These are phyloP conservation scores for Ligustrum vulgare DNA, from an alignment of 257 asterid genomes.

Conservation along the genomic window DNA sequence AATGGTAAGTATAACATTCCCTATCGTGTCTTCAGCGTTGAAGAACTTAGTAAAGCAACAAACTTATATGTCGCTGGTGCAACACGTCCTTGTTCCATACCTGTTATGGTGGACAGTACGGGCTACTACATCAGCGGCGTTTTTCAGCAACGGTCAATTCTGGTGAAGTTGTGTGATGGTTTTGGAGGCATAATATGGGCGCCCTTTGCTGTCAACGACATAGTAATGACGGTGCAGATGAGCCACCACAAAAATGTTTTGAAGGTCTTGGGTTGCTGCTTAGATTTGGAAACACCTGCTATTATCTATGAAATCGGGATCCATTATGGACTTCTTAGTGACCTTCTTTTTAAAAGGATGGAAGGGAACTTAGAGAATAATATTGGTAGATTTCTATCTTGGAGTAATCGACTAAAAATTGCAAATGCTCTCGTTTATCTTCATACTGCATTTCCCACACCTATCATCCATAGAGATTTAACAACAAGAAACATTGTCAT, in stretches of 20 bases:
- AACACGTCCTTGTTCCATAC: too few relatives aligned
- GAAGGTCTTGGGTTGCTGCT: slow-evolving; percentile 23
- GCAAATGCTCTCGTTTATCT: slow-evolving; percentile 23
- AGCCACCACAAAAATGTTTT: slow-evolving; percentile 20
- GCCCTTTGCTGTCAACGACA: too few relatives aligned
- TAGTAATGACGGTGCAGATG: neutral
- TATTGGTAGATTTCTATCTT: neutral
- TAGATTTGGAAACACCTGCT: slow-evolving; percentile 18
- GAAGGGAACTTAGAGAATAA: neutral
- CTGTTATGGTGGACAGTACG: too few relatives aligned
- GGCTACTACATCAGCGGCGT: too few relatives aligned
- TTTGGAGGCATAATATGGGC: too few relatives aligned
- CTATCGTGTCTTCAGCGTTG: too few relatives aligned
- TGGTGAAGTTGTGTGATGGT: too few relatives aligned
- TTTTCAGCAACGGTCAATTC: too few relatives aligned
- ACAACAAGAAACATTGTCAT: neutral
- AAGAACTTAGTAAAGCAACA: too few relatives aligned
- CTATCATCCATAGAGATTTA: slow-evolving; percentile 21
- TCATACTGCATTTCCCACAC: slow-evolving; percentile 19
- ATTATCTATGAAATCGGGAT: slow-evolving; percentile 4
- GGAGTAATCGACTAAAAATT: slow-evolving; percentile 15
- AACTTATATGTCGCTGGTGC: too few relatives aligned
- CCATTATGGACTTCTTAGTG: neutral
- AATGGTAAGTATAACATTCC: too few relatives aligned
- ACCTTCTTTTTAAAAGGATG: neutral